Conservation (phyloP, 345 rosid genomes). For the Citrus unshiu region DNA sequence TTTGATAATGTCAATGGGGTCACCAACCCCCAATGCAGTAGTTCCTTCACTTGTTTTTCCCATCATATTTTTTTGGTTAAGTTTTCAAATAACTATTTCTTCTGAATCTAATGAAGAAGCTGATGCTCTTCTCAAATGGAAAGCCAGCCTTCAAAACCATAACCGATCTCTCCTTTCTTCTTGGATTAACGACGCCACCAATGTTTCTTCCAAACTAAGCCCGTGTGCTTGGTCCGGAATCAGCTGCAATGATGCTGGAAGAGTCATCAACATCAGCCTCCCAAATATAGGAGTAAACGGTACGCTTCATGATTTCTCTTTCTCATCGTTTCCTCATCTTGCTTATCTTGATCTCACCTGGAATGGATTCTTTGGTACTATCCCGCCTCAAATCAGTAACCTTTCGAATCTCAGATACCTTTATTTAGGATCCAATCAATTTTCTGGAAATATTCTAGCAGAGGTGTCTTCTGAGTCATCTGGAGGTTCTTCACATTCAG, state of each 20-base stretch:
- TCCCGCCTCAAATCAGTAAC: not conserved
- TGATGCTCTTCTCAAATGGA: no score
- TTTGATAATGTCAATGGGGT: not conserved
- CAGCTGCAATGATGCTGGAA: not conserved
- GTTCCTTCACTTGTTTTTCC: not conserved
- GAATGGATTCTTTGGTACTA: slow-evolving; percentile 6
- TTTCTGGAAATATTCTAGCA: slow-evolving; percentile 11
- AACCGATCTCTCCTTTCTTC: no score
- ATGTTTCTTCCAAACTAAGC: no score
- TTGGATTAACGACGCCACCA: no score
- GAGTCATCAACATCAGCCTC: not conserved
- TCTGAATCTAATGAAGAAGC: no score
- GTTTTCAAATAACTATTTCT: no score
- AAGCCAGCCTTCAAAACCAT: no score
- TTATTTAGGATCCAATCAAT: not conserved
- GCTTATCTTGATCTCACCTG: not conserved
- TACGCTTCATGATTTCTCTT: not conserved
- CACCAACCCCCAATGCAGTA: not conserved
- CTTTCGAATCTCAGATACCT: not conserved
- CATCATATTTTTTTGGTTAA: no score
- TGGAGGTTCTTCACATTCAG: slow-evolving; percentile 7
- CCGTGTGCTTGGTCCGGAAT: not conserved
- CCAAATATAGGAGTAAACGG: not conserved
- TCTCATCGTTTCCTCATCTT: not conserved
- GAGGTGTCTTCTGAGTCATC: slow-evolving; percentile 15